Percentiles rank a stretch among this genome's conserved stretches.
Conservation (phyloP, 2,329 filamentous ascomycete genomes). For the Tolypocladium paradoxum region DNA sequence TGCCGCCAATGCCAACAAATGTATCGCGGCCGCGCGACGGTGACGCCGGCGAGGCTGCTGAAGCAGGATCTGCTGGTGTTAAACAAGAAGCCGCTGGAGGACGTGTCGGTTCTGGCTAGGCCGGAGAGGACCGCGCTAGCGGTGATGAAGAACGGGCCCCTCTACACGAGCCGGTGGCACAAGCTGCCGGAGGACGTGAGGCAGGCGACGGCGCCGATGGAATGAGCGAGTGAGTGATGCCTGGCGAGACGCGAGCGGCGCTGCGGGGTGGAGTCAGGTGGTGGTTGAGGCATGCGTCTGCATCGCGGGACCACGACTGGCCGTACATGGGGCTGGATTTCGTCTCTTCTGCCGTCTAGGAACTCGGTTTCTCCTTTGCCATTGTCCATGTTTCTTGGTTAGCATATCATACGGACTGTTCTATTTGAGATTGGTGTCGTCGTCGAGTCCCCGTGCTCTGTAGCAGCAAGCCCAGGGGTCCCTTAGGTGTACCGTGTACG, state of each 20-base stretch:
- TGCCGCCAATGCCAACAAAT: no score
- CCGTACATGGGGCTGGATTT: background rate
- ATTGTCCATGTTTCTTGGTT: no score
- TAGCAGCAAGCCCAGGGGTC: background rate
- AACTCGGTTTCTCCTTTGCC: background rate
- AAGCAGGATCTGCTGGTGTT: constrained; percentile 40
- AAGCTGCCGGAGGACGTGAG: constrained; percentile 7
- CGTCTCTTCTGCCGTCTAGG: background rate
- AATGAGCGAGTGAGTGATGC: background rate
- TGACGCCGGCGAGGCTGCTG: constrained; percentile 40
- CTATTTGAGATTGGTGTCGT: background rate
- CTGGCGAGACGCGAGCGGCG: background rate
- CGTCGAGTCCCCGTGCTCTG: background rate
- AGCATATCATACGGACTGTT: no score
- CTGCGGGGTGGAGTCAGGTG: background rate
- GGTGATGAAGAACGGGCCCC: constrained; percentile 43
- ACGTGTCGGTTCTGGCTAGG: constrained; percentile 38
- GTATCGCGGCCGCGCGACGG: no score
- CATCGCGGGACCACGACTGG: background rate
- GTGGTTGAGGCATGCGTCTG: background rate
- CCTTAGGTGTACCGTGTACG: no score
- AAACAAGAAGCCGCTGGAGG: constrained; percentile 41
- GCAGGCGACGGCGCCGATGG: background rate
- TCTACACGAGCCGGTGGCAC: constrained; percentile 18
- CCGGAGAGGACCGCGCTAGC: constrained; percentile 35